phyloP scores from a whole-genome alignment of 1,284 basidiomycete genomes.

The Ustilago loliicola region DNA sequence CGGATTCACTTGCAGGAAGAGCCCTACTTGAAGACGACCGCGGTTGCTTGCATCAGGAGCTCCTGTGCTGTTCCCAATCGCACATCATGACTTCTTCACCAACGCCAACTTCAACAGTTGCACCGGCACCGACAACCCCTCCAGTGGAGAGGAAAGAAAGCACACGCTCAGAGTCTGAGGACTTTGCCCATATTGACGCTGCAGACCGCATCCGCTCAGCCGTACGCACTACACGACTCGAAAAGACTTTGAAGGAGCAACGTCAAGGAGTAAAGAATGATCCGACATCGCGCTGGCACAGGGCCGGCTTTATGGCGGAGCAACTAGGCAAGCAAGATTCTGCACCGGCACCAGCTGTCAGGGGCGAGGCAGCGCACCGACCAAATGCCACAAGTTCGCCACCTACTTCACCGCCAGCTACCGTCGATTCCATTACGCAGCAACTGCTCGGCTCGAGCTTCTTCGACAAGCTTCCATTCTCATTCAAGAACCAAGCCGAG shows the following conservation, averaged over 20 bases:
- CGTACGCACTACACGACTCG: conserved; percentile 23
- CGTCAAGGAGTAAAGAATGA: conserved; percentile 44
- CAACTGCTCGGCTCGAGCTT: conserved; percentile 37
- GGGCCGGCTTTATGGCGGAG: conserved; percentile 37
- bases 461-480: conserved; percentile 48
- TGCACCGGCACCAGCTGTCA: conserved; percentile 36
- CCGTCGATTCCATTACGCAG: conserved; percentile 34
- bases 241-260: conserved; percentile 42
- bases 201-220: conserved; percentile 41
- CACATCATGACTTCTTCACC: background rate
- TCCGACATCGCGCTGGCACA: conserved; percentile 34
- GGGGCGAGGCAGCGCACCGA: conserved; percentile 22
- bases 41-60: too few relatives aligned
- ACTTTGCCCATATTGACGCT: conserved; percentile 39
- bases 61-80: too few relatives aligned
- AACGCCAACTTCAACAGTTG: background rate
- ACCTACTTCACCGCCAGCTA: background rate
- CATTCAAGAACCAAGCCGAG: conserved; percentile 38
- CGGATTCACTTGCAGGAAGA: too few relatives aligned
- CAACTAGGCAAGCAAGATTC: conserved; percentile 38
- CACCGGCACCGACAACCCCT: background rate
- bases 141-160: background rate
- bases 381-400: conserved; percentile 10
- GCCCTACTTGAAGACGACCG: too few relatives aligned
- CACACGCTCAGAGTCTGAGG: conserved; percentile 6